Evolutionary conservation across 768 basidiomycete species (phyloP).

Genomic region (Pleurotus sapidus): DNA sequence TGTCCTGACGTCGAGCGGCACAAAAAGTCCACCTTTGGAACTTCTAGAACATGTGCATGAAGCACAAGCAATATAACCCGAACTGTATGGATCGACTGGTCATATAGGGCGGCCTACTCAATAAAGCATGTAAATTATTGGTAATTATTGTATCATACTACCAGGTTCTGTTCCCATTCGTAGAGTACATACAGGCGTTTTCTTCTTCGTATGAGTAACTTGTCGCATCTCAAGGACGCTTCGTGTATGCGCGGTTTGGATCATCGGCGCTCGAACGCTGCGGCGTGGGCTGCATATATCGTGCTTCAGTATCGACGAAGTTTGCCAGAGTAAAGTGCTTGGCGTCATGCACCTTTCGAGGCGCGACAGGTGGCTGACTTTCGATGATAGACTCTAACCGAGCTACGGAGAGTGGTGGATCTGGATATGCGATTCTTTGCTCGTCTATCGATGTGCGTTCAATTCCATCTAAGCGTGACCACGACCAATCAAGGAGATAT

Average conservation of each 20-base stretch:
- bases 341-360: neutral
- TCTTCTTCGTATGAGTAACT: neutral
- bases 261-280: neutral
- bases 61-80: no score
- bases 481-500: neutral
- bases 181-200: neutral
- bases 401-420: neutral
- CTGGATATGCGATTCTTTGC: neutral
- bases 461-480: no score
- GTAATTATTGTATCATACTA: no score
- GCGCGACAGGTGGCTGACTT: neutral
- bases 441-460: neutral
- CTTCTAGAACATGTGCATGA: no score
- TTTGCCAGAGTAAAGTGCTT: neutral
- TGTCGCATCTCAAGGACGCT: neutral
- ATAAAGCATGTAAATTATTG: no score
- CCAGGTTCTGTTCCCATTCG: no score
- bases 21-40: no score
- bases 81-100: no score
- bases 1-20: no score
- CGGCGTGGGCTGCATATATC: neutral
- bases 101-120: no score
- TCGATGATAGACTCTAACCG: neutral
- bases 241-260: neutral
- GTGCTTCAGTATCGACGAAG: neutral